Evolutionary conservation across 1,284 basidiomycete genomes (phyloP).

Genomic region (Moesziomyces sp.): DNA sequence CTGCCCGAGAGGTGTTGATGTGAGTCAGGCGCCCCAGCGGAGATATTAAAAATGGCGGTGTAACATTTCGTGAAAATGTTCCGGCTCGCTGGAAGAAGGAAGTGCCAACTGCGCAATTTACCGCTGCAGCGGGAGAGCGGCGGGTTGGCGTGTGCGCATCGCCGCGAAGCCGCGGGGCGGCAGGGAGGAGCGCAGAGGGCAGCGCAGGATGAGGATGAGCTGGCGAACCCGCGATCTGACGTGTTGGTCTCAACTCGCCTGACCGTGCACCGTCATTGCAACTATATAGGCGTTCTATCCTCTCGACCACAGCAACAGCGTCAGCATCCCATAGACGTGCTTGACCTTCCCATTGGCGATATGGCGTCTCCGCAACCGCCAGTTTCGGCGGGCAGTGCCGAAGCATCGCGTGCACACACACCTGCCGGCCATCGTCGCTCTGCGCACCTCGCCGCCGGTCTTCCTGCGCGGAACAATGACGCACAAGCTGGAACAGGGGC

Average conservation of each 20-base stretch:
- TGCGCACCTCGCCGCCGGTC: conserved; percentile 21
- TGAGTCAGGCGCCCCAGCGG: no score
- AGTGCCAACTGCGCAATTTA: no score
- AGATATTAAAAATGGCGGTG: no score
- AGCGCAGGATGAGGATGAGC: not conserved
- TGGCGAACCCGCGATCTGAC: conserved; percentile 9
- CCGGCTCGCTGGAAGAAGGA: no score
- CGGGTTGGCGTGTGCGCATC: no score
- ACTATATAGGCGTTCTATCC: not conserved
- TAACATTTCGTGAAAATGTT: no score
- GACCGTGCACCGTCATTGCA: not conserved
- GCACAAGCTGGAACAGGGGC: conserved; percentile 1
- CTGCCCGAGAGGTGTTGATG: no score
- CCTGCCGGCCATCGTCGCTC: conserved; percentile 36
- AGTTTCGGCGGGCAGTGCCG: conserved; percentile 9
- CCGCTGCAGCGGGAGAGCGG: no score
- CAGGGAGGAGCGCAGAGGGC: not conserved
- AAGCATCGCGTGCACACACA: conserved; percentile 24
- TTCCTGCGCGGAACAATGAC: not conserved
- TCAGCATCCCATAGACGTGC: not conserved
- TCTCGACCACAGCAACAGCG: not conserved
- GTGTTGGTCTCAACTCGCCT: conserved; percentile 24
- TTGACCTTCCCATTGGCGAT: not conserved
- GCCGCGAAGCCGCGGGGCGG: no score
- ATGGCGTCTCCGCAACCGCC: not conserved